Conservation (phyloP, 164 flowering plant species). For the Tinospora cordifolia region DNA sequence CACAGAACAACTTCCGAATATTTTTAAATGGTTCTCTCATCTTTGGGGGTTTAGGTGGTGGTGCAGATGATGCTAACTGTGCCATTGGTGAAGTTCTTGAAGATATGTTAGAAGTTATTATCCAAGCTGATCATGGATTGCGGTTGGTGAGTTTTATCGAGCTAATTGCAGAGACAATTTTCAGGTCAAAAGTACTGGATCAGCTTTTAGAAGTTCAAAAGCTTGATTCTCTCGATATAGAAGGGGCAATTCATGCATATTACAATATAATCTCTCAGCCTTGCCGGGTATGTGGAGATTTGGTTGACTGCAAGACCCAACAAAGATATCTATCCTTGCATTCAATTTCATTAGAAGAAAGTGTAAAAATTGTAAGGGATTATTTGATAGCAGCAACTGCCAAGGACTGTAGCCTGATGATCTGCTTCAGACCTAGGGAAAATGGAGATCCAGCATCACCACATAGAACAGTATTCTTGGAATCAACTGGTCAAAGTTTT, state of each 20-base stretch:
- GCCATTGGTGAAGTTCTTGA: conserved; percentile 41
- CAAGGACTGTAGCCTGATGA: conserved; percentile 91
- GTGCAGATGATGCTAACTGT: conserved; percentile 25
- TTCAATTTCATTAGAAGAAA: conserved; percentile 55
- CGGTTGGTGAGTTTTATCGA: conserved; percentile 41
- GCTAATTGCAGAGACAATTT: conserved; percentile 57
- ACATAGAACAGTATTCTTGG: conserved; percentile 31
- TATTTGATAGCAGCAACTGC: conserved; percentile 88
- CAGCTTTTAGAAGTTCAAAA: conserved; percentile 70
- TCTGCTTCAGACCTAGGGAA: conserved; percentile 51
- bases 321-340: conserved; percentile 43
- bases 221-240: conserved; percentile 75
- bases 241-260: conserved; percentile 95
- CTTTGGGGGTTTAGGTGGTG: conserved; percentile 66
- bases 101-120: conserved; percentile 38
- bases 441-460: conserved; percentile 27
- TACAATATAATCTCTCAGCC: conserved; percentile 70
- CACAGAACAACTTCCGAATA: conserved; percentile 86
- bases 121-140: conserved; percentile 47
- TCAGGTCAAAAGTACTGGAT: conserved; percentile 48
- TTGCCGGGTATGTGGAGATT: conserved; percentile 48
- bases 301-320: conserved; percentile 27
- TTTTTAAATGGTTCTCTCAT: conserved; percentile 72
- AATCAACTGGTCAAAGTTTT: conserved; percentile 58
- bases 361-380: conserved; percentile 66